Evolutionary conservation across 176 grass and related monocot genomes (phyloP).

Genomic region (Hyparrhenia diplandra): DNA sequence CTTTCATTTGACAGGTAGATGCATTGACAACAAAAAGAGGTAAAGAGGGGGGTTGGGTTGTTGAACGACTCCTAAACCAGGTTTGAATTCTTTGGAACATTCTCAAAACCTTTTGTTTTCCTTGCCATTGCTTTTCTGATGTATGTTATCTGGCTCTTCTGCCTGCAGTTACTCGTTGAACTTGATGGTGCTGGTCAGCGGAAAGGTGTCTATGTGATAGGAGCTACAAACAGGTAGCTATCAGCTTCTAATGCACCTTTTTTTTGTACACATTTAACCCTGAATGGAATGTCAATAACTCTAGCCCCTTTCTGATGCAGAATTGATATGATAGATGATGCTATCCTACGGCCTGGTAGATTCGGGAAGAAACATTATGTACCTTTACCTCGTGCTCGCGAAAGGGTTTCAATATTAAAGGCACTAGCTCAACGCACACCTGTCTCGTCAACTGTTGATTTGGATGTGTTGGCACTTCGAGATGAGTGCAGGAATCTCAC

Average conservation of each 20-base stretch:
- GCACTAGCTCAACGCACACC: slow-evolving; percentile 57
- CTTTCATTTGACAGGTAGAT: slow-evolving; percentile 50
- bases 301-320: slow-evolving; percentile 17
- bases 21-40: slow-evolving; percentile 81
- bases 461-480: slow-evolving; percentile 39
- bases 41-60: slow-evolving; percentile 23
- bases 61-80: slow-evolving; percentile 70
- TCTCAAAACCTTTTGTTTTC: background rate
- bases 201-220: slow-evolving; percentile 73
- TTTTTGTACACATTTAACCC: background rate
- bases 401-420: slow-evolving; percentile 64
- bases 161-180: slow-evolving; percentile 64
- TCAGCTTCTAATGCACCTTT: background rate
- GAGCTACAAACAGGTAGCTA: slow-evolving; percentile 87
- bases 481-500: slow-evolving; percentile 61
- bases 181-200: slow-evolving; percentile 74
- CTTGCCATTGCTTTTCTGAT: background rate
- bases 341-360: slow-evolving; percentile 70
- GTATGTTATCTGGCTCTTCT: slow-evolving; percentile 1
- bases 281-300: background rate
- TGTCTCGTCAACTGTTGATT: slow-evolving; percentile 49
- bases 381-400: slow-evolving; percentile 47
- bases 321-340: slow-evolving; percentile 82
- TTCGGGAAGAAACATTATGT: slow-evolving; percentile 36
- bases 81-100: slow-evolving; percentile 25